phyloP scores from a whole-genome alignment of 2,329 filamentous ascomycete species.

The Penicillium sp. region DNA sequence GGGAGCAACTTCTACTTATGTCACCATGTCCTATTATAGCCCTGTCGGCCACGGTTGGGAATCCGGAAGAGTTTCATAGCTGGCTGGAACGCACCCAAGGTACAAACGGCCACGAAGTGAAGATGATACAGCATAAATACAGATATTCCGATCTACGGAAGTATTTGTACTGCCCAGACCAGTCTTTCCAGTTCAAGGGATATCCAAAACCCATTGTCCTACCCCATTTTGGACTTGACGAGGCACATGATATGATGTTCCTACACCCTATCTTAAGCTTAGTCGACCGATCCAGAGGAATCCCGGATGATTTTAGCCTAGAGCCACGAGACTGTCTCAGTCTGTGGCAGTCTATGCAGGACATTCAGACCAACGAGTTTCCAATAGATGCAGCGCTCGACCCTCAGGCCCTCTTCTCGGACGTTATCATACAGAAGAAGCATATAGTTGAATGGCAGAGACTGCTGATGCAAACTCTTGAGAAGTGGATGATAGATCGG shows the following conservation, averaged over 20 bases:
- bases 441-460: slow-evolving; percentile 70
- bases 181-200: slow-evolving; percentile 56
- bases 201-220: slow-evolving; percentile 40
- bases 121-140: slow-evolving; percentile 69
- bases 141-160: slow-evolving; percentile 81
- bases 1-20: slow-evolving; percentile 76
- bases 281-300: slow-evolving; percentile 63
- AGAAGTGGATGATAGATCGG: slow-evolving; percentile 62
- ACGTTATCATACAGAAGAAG: slow-evolving; percentile 62
- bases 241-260: slow-evolving; percentile 57
- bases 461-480: slow-evolving; percentile 62
- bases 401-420: slow-evolving; percentile 45
- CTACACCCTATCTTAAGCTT: slow-evolving; percentile 71
- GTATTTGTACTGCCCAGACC: slow-evolving; percentile 65
- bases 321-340: slow-evolving; percentile 72
- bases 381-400: slow-evolving; percentile 43
- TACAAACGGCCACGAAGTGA: slow-evolving; percentile 65
- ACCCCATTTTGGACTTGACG: slow-evolving; percentile 51
- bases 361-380: slow-evolving; percentile 58
- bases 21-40: slow-evolving; percentile 79
- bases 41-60: slow-evolving; percentile 78
- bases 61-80: slow-evolving; percentile 69
- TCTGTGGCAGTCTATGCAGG: slow-evolving; percentile 68
- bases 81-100: slow-evolving; percentile 71
- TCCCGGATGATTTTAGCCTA: slow-evolving; percentile 69